A percentile compares a stretch with the other conserved stretches of the same genome.
Conservation (phyloP, 2,329 filamentous ascomycete genomes). For the Salinomyces thailandicus region DNA sequence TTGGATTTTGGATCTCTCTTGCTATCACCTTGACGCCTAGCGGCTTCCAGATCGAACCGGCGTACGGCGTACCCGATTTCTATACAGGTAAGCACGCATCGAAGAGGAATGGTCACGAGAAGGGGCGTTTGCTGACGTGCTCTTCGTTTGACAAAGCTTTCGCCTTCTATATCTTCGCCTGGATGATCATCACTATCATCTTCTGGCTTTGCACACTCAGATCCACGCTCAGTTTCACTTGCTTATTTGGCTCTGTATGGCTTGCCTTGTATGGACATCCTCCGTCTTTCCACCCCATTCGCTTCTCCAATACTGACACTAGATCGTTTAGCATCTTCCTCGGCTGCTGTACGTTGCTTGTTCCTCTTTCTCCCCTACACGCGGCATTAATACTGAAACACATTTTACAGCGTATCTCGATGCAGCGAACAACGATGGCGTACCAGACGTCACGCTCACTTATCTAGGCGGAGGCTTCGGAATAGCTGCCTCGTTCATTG, state of each 20-base stretch:
- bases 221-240: slow-evolving; percentile 69
- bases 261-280: no score
- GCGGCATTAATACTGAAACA: no score
- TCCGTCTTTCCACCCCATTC: no score
- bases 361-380: no score
- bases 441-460: neutral
- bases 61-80: slow-evolving; percentile 26
- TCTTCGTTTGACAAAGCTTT: slow-evolving; percentile 48
- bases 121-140: neutral
- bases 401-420: neutral
- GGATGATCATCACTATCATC: slow-evolving; percentile 77
- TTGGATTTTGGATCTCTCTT: slow-evolving; percentile 72
- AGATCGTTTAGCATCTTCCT: no score
- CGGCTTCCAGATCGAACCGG: slow-evolving; percentile 50
- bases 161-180: slow-evolving; percentile 65
- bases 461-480: neutral
- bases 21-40: slow-evolving; percentile 60
- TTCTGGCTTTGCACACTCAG: slow-evolving; percentile 63
- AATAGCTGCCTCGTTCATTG: slow-evolving; percentile 44
- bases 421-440: neutral
- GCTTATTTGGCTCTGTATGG: slow-evolving; percentile 63
- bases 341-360: no score
- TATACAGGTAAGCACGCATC: neutral
- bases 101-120: neutral
- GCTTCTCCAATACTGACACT: no score